Percentiles rank a stretch among this genome's conserved stretches.
phyloP scores from a whole-genome alignment of 768 basidiomycete genomes.

The Lactarius quietus region DNA sequence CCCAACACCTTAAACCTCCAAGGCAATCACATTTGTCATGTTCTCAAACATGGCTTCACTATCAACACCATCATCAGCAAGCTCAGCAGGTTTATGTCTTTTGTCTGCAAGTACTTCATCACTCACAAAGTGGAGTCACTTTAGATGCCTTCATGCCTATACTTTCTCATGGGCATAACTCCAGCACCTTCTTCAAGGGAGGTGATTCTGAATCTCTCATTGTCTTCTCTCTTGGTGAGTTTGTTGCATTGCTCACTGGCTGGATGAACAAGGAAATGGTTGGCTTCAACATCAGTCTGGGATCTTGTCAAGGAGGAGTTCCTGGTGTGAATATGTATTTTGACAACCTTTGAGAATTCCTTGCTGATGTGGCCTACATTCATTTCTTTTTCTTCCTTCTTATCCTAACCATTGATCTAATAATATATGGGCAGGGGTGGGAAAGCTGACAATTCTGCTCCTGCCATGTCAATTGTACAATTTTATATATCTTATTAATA shows the following conservation, averaged over 20 bases:
- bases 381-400: slow-evolving; percentile 17
- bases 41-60: slow-evolving; percentile 29
- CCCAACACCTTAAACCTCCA: slow-evolving; percentile 26
- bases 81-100: slow-evolving; percentile 27
- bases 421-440: no score
- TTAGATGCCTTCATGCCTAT: slow-evolving; percentile 28
- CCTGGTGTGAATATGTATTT: slow-evolving; percentile 29
- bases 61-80: slow-evolving; percentile 30
- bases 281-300: slow-evolving; percentile 31
- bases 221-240: slow-evolving; percentile 26
- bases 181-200: slow-evolving; percentile 29
- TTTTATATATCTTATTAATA: no score
- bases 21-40: slow-evolving; percentile 29
- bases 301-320: slow-evolving; percentile 28
- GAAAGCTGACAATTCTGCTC: no score
- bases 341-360: slow-evolving; percentile 24
- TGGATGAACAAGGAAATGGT: slow-evolving; percentile 27
- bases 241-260: slow-evolving; percentile 27
- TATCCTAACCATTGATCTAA: slow-evolving; percentile 11
- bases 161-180: slow-evolving; percentile 26
- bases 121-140: slow-evolving; percentile 27
- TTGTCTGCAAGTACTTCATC: slow-evolving; percentile 26
- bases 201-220: slow-evolving; percentile 30
- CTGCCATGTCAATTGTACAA: no score
- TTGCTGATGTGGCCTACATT: slow-evolving; percentile 25